Base-by-base conservation (phyloP, 352 stramenopile genomes). In the Pythium oligandrum region DNA sequence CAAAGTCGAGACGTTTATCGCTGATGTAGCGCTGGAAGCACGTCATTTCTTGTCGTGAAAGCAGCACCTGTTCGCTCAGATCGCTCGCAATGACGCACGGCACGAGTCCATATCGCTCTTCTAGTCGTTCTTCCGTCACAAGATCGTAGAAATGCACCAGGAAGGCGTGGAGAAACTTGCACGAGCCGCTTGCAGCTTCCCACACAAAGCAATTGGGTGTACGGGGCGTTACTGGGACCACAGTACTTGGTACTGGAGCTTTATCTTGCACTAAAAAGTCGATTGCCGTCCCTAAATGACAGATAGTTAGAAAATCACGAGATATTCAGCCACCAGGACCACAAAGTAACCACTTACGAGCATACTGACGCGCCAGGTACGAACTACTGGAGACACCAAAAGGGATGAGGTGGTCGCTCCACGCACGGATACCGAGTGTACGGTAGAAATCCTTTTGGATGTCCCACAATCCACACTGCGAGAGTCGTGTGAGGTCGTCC, bases 371-470 rank as follows among this genome's bases (percentile, higher is more conserved):
- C 1, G 83, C 80, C 48, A 93, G 65, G 54, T 87, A 90, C 32
- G 79, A 86, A 42, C 74, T 90, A 55, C 83, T 90, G 0, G 83
- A 93, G 6, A 93, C 75, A 34, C 83, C 83, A 36, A 88, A 93
- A 1, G 83, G 80, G 38, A 93, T 81, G 2, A 78, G 53, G 26
- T 83, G 71, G 37, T 77, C 65, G 57, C 78, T 91, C 83, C 83
- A 93, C 11, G 80, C 83, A 2, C 55, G 56, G 57, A 93, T 90
- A 8, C 83, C 83, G 44, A 84, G 74, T n/a, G 73, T 55, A 6
- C 82, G 64, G 66, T 93, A 93, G 51, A 90, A 93, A 17, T 84
- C 70, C 55, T 90, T 90, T 46, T 93, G 83, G 3, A 71, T 64
- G 55, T 86, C 63, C 83, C 83, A 93, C 39, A 93, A 45, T 40